These are phyloP conservation scores for Aphanomyces stellatus DNA, from an alignment of 352 stramenopile species.

Conservation along the genomic window DNA sequence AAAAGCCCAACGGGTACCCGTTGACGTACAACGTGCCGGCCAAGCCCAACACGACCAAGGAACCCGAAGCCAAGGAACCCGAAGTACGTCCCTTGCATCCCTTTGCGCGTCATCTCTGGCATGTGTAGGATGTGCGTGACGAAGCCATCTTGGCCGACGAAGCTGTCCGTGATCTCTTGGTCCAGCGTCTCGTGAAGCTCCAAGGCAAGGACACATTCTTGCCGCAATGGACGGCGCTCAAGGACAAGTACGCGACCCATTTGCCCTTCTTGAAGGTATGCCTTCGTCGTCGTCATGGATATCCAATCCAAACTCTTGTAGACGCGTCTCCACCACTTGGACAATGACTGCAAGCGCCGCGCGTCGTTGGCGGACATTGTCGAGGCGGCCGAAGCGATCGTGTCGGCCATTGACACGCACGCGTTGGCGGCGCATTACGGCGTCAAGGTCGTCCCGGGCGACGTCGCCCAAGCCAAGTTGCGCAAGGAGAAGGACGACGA, in stretches of 20 bases:
- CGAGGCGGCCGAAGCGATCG: constrained; percentile 41
- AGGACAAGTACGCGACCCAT: constrained; percentile 32
- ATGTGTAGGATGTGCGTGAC: constrained; percentile 24
- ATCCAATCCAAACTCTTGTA: neutral
- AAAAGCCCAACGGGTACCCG: constrained; percentile 43
- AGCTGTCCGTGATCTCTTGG: constrained; percentile 61
- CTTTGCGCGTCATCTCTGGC: too few relatives aligned
- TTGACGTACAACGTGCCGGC: constrained; percentile 70
- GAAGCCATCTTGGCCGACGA: constrained; percentile 60
- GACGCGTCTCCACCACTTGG: constrained; percentile 61
- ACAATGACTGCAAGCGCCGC: constrained; percentile 40
- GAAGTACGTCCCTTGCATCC: neutral
- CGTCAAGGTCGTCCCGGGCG: constrained; percentile 42
- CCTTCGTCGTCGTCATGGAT: too few relatives aligned
- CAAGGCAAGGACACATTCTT: constrained; percentile 56
- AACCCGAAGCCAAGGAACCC: constrained; percentile 32
- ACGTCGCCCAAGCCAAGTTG: constrained; percentile 52
- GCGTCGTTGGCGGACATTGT: constrained; percentile 42
- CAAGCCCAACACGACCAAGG: constrained; percentile 41
- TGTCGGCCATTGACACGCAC: constrained; percentile 50
- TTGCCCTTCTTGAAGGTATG: constrained; percentile 42
- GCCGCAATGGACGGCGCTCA: constrained; percentile 38
- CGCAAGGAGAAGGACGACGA: constrained; percentile 69
- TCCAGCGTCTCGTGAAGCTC: constrained; percentile 58
- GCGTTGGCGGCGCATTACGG: constrained; percentile 69